phyloP scores from a whole-genome alignment of 306 rosid genomes.

The Cercis canadensis region DNA sequence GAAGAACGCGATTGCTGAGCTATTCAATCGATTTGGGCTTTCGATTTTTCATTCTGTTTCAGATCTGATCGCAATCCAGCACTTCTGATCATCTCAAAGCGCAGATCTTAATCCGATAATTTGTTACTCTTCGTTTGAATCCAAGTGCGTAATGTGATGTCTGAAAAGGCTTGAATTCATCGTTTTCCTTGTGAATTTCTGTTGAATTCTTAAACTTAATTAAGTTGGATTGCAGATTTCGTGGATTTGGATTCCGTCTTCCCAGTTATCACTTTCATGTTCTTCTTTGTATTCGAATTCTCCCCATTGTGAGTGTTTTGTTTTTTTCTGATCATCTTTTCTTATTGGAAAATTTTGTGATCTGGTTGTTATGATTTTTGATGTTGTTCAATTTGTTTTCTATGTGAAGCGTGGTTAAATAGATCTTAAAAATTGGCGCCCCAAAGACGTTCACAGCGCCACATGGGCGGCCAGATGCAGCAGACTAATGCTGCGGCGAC shows the following conservation, averaged over 20 bases:
- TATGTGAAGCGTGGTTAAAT: conserved; percentile 58
- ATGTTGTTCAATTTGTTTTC: conserved; percentile 10
- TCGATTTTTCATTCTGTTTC: conserved; percentile 38
- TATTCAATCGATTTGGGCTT: conserved; percentile 47
- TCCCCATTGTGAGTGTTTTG: conserved; percentile 65
- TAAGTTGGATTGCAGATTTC: conserved; percentile 42
- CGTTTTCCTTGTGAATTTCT: conserved; percentile 16
- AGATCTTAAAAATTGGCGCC: conserved; percentile 99
- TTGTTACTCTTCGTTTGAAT: background rate
- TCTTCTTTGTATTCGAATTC: conserved; percentile 59
- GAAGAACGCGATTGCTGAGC: conserved; percentile 23
- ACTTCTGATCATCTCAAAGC: conserved; percentile 28
- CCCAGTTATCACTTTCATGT: conserved; percentile 60
- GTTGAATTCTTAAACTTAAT: conserved; percentile 29
- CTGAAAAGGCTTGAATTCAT: background rate
- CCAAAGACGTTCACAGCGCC: conserved; percentile 99
- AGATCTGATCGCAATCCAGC: conserved; percentile 61
- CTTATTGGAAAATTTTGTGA: background rate
- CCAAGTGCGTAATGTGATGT: conserved; percentile 29
- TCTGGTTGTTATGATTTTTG: conserved; percentile 12
- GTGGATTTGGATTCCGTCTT: conserved; percentile 46
- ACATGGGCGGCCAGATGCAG: conserved; percentile 99
- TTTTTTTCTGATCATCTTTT: background rate
- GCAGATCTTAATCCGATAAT: conserved; percentile 45
- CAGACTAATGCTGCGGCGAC: conserved; percentile 98